Evolutionary conservation across 1,284 basidiomycete species (phyloP).

Genomic region (Cryptococcus wingfieldii): DNA sequence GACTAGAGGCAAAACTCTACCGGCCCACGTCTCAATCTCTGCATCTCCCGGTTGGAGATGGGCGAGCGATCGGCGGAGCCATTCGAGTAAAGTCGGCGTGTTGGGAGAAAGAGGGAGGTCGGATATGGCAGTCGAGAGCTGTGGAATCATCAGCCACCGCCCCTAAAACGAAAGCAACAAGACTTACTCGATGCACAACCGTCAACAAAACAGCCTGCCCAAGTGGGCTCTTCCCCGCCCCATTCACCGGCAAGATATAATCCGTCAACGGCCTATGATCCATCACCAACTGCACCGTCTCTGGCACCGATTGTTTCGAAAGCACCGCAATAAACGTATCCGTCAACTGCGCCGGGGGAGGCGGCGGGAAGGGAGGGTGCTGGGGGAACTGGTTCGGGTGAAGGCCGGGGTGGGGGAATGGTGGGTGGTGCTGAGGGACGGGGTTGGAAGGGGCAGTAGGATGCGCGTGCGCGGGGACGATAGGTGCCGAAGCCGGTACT

Average conservation of each 20-base stretch:
- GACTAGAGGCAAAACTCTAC: no score
- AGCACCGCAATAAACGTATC: constrained; percentile 32
- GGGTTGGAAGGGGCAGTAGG: not conserved
- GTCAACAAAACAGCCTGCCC: constrained; percentile 36
- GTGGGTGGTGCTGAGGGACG: not conserved
- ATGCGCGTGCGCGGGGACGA: not conserved
- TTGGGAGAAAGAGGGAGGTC: no score
- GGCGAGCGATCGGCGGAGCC: no score
- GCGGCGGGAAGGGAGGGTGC: constrained; percentile 2
- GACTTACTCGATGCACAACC: constrained; percentile 35
- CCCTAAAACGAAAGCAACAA: no score
- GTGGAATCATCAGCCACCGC: no score
- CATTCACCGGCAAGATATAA: constrained; percentile 15
- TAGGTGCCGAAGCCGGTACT: no score
- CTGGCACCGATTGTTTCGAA: constrained; percentile 8
- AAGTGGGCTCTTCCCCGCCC: constrained; percentile 19
- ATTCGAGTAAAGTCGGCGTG: no score
- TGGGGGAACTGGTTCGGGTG: not conserved
- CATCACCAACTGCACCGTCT: constrained; percentile 24
- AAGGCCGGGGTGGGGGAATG: not conserved
- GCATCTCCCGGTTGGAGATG: no score
- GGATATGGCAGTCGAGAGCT: no score
- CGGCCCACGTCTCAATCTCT: no score
- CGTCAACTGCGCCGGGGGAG: constrained; percentile 20
- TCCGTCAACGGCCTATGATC: constrained; percentile 22